Percentiles rank a stretch among this genome's conserved stretches.
Evolutionary conservation across 805 yeast species (phyloP).

Genomic region (Candida saitoana): DNA sequence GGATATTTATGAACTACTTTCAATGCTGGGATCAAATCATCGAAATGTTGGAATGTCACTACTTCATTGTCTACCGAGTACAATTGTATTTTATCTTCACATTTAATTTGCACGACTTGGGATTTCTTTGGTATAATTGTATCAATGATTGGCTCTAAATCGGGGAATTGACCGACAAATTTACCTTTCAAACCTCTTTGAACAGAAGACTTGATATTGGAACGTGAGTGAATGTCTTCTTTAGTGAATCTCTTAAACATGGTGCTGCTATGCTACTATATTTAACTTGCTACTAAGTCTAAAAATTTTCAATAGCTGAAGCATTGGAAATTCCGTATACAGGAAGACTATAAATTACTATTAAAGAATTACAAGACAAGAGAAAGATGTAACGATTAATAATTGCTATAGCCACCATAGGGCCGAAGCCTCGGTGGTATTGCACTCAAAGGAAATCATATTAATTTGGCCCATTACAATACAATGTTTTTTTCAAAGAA

Average conservation of each 20-base stretch:
- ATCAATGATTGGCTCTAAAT: conserved; percentile 73
- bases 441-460: conserved; percentile 45
- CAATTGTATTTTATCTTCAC: conserved; percentile 83
- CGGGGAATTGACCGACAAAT: conserved; percentile 68
- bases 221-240: conserved; percentile 85
- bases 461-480: conserved; percentile 39
- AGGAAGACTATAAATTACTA: no score
- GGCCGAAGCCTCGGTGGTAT: conserved; percentile 34
- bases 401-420: conserved; percentile 46
- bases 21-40: conserved; percentile 72
- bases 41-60: conserved; percentile 75
- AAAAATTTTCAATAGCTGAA: conserved; percentile 1
- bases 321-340: no score
- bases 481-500: not conserved
- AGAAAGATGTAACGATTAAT: conserved; percentile 35
- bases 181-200: conserved; percentile 81
- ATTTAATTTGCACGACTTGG: conserved; percentile 73
- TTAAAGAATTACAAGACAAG: no score
- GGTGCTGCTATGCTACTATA: not conserved
- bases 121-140: conserved; percentile 84
- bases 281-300: not conserved
- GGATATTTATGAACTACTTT: conserved; percentile 79
- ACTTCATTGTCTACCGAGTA: conserved; percentile 72
- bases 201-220: conserved; percentile 91
- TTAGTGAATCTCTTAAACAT: conserved; percentile 67